Conservation (phyloP, 371 early-diverging fungal genomes). For the Syncephalastrum sp. region DNA sequence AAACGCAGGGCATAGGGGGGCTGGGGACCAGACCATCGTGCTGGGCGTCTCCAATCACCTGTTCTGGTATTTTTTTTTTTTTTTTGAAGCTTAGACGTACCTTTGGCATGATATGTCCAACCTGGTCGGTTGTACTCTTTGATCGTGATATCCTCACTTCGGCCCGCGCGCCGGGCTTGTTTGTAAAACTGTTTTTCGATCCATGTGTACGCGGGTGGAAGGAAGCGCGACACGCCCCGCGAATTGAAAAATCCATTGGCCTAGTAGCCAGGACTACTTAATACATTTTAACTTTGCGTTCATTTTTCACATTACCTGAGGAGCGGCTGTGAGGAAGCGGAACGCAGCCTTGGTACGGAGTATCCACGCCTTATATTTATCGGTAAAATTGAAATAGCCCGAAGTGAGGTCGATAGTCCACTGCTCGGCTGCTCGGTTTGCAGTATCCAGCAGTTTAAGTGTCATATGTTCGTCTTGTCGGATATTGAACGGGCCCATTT, state of each 20-base stretch:
- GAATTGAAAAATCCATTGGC: constrained; percentile 94
- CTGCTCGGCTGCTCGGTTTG: constrained; percentile 21
- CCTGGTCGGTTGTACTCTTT: constrained; percentile 70
- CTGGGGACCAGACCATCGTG: too few species aligned
- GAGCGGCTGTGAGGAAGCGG: constrained; percentile 80
- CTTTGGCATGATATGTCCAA: constrained; percentile 96
- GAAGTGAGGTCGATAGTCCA: constrained; percentile 74
- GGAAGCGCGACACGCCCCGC: constrained; percentile 78
- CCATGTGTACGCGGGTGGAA: constrained; percentile 90
- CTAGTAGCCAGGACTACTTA: constrained; percentile 25
- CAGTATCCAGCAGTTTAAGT: constrained; percentile 56
- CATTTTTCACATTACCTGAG: constrained; percentile 56
- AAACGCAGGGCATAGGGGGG: not conserved
- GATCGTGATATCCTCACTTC: constrained; percentile 54
- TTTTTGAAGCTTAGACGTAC: constrained; percentile 26
- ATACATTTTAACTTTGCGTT: not conserved
- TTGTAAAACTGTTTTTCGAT: constrained; percentile 67
- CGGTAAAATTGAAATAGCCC: constrained; percentile 94
- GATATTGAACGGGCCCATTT: constrained; percentile 83
- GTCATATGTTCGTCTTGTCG: constrained; percentile 77
- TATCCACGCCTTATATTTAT: constrained; percentile 61
- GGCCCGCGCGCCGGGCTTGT: constrained; percentile 33
- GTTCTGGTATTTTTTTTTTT: too few species aligned
- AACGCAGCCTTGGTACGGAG: constrained; percentile 58
- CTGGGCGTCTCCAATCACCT: too few species aligned